Conservation (phyloP, 768 basidiomycete species). For the Gymnopilus junonius region DNA sequence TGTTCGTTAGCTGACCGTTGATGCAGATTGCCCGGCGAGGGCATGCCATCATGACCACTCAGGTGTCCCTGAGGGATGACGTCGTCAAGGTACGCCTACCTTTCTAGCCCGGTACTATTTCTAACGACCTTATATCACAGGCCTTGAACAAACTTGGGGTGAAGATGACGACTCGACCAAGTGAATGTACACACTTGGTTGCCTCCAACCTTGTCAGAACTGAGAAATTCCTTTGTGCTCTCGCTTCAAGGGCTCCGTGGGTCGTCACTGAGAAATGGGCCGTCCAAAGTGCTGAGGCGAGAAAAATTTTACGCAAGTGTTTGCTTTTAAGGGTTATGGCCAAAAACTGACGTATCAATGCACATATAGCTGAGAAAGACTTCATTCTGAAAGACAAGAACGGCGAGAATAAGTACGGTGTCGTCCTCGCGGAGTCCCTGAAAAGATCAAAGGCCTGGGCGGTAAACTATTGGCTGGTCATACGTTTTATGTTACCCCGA, state of each 20-base stretch:
- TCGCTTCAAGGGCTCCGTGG: constrained; percentile 58
- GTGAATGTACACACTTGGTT: constrained; percentile 82
- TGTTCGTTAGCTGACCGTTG: not conserved
- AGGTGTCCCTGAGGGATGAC: constrained; percentile 58
- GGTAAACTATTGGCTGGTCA: constrained; percentile 65
- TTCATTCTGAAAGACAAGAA: constrained; percentile 63
- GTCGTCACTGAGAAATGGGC: constrained; percentile 77
- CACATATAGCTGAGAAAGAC: constrained; percentile 58
- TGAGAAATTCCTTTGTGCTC: constrained; percentile 84
- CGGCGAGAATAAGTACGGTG: constrained; percentile 68
- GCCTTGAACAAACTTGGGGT: constrained; percentile 67
- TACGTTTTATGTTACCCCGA: constrained; percentile 78
- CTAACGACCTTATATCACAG: constrained; percentile 37
- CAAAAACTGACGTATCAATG: not conserved
- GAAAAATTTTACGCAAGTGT: constrained; percentile 65
- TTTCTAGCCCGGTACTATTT: not conserved
- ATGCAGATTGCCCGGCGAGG: constrained; percentile 20
- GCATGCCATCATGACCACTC: constrained; percentile 70
- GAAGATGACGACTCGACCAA: constrained; percentile 59
- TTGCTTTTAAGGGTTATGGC: not conserved
- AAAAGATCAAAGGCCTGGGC: constrained; percentile 54
- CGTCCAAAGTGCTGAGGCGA: constrained; percentile 55
- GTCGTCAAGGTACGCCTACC: constrained; percentile 56
- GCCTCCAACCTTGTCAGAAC: constrained; percentile 74
- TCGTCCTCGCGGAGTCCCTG: constrained; percentile 67